A percentile compares a stretch with the other conserved stretches of the same genome.
Conservation (phyloP, 257 asterid genomes). For the Solanum chiquidenum region DNA sequence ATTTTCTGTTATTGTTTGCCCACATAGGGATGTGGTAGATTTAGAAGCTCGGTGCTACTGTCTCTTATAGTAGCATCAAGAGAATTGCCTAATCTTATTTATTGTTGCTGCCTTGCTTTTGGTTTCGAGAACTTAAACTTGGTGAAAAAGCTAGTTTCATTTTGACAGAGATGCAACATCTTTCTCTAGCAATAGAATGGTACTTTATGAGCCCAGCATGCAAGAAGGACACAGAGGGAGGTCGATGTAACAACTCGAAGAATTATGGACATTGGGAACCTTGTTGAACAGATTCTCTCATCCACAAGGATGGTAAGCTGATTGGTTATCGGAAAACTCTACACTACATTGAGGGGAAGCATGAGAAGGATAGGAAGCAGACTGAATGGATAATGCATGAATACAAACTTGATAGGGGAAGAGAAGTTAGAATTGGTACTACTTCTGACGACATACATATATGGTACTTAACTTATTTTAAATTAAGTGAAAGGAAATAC, state of each 20-base stretch:
- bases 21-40: too few species aligned
- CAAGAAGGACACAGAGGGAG: background rate
- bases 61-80: background rate
- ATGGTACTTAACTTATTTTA: background rate
- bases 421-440: background rate
- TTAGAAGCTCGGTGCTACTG: background rate
- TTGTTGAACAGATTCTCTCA: background rate
- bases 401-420: background rate
- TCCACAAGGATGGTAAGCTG: background rate
- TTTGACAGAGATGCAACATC: background rate
- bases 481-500: background rate
- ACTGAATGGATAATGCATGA: background rate
- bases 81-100: background rate
- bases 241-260: background rate
- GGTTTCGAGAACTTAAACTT: background rate
- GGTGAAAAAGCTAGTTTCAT: background rate
- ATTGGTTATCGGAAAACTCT: background rate
- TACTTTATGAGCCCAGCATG: background rate
- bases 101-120: background rate
- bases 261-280: background rate
- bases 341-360: background rate
- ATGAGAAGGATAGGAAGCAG: background rate
- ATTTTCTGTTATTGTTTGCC: too few species aligned
- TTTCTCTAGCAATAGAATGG: background rate
- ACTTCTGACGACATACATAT: background rate